Conservation (phyloP, 352 stramenopile genomes). For the Pythium pyrilobum region DNA sequence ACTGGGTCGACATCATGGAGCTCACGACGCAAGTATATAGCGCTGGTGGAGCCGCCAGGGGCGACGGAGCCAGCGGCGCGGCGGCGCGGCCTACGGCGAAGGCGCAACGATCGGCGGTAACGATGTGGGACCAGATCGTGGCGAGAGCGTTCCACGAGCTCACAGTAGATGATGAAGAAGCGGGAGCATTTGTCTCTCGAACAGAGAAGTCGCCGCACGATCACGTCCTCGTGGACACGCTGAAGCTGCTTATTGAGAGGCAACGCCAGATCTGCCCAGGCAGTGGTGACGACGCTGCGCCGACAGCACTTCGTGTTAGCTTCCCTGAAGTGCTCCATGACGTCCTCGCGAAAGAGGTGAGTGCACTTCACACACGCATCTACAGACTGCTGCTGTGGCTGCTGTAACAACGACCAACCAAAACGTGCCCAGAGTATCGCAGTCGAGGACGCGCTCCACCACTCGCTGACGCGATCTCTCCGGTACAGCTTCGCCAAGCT, state of each 20-base stretch:
- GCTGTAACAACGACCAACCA: too few relatives aligned
- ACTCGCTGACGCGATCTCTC: constrained; percentile 16
- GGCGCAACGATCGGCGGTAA: not conserved
- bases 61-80: not conserved
- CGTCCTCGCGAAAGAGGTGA: constrained; percentile 5
- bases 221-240: constrained; percentile 26
- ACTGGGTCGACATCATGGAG: constrained; percentile 58
- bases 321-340: constrained; percentile 8
- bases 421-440: not conserved
- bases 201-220: constrained; percentile 20
- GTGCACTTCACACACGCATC: too few relatives aligned
- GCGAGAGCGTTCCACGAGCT: constrained; percentile 43
- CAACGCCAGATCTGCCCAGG: constrained; percentile 22
- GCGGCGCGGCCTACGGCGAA: too few relatives aligned
- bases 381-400: not conserved
- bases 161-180: constrained; percentile 17
- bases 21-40: constrained; percentile 36
- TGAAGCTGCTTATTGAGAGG: constrained; percentile 26
- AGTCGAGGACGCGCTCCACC: not conserved
- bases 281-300: not conserved
- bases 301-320: constrained; percentile 1
- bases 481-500: constrained; percentile 43
- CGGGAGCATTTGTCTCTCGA: constrained; percentile 24
- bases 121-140: constrained; percentile 36
- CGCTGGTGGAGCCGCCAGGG: not conserved